Conservation (phyloP, 1,139 yeast species). For the Blastobotrys buckinghamii region DNA sequence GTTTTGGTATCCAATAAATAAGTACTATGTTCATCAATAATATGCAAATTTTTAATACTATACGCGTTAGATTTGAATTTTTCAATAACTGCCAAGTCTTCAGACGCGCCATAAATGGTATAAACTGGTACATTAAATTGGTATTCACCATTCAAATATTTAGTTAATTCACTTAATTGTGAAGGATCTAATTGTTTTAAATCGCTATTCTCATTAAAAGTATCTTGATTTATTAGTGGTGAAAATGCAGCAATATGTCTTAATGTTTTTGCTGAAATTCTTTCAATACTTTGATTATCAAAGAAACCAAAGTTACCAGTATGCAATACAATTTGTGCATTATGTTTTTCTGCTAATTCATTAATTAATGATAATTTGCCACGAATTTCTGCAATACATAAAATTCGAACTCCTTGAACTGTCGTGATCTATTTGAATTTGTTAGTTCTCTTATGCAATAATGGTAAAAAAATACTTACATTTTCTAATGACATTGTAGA, state of each 20-base stretch:
- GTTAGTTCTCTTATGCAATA: neutral
- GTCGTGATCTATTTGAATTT: constrained; percentile 10
- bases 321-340: constrained; percentile 54
- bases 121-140: constrained; percentile 60
- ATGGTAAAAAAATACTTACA: neutral
- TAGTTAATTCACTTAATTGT: constrained; percentile 49
- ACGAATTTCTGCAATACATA: constrained; percentile 52
- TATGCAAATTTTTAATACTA: constrained; percentile 48
- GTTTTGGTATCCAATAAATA: constrained; percentile 35
- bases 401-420: constrained; percentile 37
- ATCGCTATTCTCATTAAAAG: constrained; percentile 36
- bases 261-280: constrained; percentile 38
- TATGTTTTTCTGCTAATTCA: constrained; percentile 40
- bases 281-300: constrained; percentile 51
- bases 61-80: constrained; percentile 52
- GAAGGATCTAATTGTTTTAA: constrained; percentile 36
- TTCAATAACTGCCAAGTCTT: constrained; percentile 61
- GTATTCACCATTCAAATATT: constrained; percentile 44
- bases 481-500: constrained; percentile 1
- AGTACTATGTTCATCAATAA: constrained; percentile 53
- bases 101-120: constrained; percentile 70
- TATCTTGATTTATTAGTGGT: constrained; percentile 47
- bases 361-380: constrained; percentile 47
- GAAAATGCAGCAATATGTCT: constrained; percentile 68
- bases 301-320: constrained; percentile 81